Evolutionary conservation across 1,139 yeast genomes (phyloP), one percentile per base, ranked within the genome.

Genomic region (Lodderomyces theae): DNA sequence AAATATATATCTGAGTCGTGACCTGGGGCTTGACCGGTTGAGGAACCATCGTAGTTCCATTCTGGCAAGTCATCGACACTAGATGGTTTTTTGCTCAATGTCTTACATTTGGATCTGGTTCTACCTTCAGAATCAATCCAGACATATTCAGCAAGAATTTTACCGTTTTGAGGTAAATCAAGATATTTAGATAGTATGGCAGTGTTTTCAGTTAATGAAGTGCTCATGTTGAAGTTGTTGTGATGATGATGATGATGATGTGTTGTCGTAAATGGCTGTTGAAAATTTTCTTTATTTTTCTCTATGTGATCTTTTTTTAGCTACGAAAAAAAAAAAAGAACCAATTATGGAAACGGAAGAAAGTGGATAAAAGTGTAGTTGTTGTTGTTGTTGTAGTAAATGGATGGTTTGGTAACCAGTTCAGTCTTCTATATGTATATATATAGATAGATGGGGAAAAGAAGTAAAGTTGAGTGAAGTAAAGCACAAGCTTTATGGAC

Each of bases 11-110:
- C 98, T 39, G 97, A 89, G 74, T 92, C 92, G 66, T 86, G 83
- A 55, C 98, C 98, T 58, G 97, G 97, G 44, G 98, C 98, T 76
- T 92, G 98, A 52, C 88, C 92, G 40, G 98, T 92, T 25, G 97
- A 89, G 37, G 97, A 90, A 69, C 98, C 98, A 66, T 92, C 98
- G 60, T 92, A 92, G 79, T 92, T 92, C 98, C 98, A 92, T 69
- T 90, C 97, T 53, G 97, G 97, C 55, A 92, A 77, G 60, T 92
- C 96, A 50, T 86, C 94, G 43, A 87, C 75, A 34, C 84, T 72
- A 38, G 79, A 60, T 44, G 95, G 87, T 58, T 71, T 76, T 69
- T 82, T 79, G 58, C 57, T 57, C 53, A 92, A 74, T 44, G 97
- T 92, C 71, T 82, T 86, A 71, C 96, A 88, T 75, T 92, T 92